A percentile compares a stretch with the other conserved stretches of the same genome.
phyloP scores from a whole-genome alignment of 192 early-diverging fungal species.

The Gaertneriomyces semiglobifer region DNA sequence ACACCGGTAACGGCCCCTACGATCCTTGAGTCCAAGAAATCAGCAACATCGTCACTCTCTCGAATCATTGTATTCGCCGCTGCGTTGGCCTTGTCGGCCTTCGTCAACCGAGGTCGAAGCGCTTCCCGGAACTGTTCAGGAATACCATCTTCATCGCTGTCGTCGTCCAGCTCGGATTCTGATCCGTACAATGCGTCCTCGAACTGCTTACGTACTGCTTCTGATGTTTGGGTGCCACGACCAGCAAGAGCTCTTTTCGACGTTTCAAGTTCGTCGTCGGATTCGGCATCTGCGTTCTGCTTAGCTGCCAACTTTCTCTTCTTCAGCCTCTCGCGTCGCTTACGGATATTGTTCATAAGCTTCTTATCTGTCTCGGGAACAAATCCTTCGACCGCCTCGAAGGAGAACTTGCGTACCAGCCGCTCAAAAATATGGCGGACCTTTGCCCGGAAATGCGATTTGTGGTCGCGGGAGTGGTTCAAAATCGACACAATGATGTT shows the following conservation, averaged over 20 bases:
- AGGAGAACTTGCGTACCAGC: slow-evolving; percentile 78
- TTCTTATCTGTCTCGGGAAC: slow-evolving; percentile 86
- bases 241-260: too few relatives aligned
- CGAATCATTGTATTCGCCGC: slow-evolving; percentile 37
- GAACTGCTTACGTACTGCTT: slow-evolving; percentile 51
- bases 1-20: slow-evolving; percentile 52
- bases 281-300: slow-evolving; percentile 38
- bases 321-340: slow-evolving; percentile 82
- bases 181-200: slow-evolving; percentile 90
- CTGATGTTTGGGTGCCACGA: slow-evolving; percentile 28
- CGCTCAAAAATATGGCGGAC: slow-evolving; percentile 91
- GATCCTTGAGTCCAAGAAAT: slow-evolving; percentile 85
- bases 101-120: background rate
- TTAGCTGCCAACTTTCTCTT: slow-evolving; percentile 58
- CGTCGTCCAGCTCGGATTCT: slow-evolving; percentile 87
- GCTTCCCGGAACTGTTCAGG: slow-evolving; percentile 45
- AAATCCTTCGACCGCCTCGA: slow-evolving; percentile 72
- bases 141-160: slow-evolving; percentile 50
- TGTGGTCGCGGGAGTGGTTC: slow-evolving; percentile 81
- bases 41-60: slow-evolving; percentile 59
- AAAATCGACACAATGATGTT: slow-evolving; percentile 68
- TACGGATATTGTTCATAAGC: slow-evolving; percentile 88
- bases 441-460: slow-evolving; percentile 84
- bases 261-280: slow-evolving; percentile 41
- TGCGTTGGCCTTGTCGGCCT: background rate